These are phyloP conservation scores for Kuraishia borneana DNA, from an alignment of 805 yeast species.

Conservation along the genomic window DNA sequence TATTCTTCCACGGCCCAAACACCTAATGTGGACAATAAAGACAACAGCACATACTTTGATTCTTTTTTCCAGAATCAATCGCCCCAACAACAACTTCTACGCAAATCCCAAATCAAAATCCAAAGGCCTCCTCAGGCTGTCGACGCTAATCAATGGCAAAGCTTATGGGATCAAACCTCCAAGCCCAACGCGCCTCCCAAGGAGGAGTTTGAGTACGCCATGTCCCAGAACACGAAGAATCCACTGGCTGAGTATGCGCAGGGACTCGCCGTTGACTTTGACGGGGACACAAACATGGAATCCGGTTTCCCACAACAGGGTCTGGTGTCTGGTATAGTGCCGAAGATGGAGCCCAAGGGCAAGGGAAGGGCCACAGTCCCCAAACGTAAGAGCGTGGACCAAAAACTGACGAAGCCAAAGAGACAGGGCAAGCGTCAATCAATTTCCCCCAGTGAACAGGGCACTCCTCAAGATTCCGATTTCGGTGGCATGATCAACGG, in stretches of 20 bases:
- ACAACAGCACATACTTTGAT: constrained; percentile 3
- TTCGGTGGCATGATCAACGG: neutral
- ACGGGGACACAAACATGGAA: constrained; percentile 4
- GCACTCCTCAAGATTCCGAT: neutral
- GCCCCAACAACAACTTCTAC: neutral
- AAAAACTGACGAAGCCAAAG: neutral
- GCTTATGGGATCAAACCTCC: neutral
- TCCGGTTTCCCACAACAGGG: neutral
- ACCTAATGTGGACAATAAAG: constrained; percentile 7
- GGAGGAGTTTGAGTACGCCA: neutral
- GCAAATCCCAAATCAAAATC: too few relatives aligned
- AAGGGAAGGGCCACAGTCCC: constrained; percentile 1
- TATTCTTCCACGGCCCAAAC: constrained; percentile 15
- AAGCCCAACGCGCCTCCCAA: neutral
- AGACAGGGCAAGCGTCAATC: neutral
- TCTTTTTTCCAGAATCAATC: constrained; percentile 1
- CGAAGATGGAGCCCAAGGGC: neutral
- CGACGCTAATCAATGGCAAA: neutral
- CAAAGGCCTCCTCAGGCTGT: neutral
- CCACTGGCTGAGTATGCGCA: constrained; percentile 7
- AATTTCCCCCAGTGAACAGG: neutral
- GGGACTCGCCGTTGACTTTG: constrained; percentile 6
- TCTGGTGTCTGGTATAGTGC: neutral
- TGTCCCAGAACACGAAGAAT: constrained; percentile 2
- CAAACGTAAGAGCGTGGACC: neutral